Evolutionary conservation across 2,329 filamentous ascomycete species (phyloP).

Genomic region (Cordyceps cateniannulata): DNA sequence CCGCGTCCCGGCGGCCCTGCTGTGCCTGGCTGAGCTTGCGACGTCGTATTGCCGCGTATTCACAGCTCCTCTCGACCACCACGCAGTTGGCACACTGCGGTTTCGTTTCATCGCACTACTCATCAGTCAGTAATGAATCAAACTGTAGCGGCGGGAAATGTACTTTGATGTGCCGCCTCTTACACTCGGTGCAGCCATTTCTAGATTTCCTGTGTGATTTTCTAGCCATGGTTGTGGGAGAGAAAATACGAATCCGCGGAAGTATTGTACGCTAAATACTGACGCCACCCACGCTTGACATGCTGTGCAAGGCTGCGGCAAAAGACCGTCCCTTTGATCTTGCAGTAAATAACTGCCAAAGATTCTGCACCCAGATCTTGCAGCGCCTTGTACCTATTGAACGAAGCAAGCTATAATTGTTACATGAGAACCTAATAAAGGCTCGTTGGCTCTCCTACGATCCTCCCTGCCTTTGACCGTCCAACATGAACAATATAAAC

Average conservation of each 20-base stretch:
- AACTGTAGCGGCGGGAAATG: too few relatives aligned
- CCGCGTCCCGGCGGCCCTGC: neutral
- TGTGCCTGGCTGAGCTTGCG: neutral
- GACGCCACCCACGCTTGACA: neutral
- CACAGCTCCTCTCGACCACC: conserved; percentile 8
- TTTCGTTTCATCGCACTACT: conserved; percentile 30
- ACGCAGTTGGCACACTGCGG: conserved; percentile 30
- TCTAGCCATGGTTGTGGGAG: neutral
- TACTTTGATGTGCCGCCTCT: conserved; percentile 29
- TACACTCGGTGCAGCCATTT: conserved; percentile 27
- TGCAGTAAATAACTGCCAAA: neutral
- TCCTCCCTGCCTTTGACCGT: conserved; percentile 1
- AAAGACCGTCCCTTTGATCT: neutral
- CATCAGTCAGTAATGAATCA: neutral
- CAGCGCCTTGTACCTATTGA: neutral
- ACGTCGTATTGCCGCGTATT: conserved; percentile 2
- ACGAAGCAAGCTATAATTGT: too few relatives aligned
- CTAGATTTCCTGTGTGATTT: conserved; percentile 28
- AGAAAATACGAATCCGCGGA: neutral
- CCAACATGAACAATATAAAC: neutral
- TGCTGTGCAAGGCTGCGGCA: neutral
- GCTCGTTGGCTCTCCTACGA: neutral
- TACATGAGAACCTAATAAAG: too few relatives aligned
- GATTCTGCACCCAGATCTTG: neutral
- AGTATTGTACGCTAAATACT: too few relatives aligned